Percentiles rank a stretch among this genome's conserved stretches.
These are phyloP conservation scores for Trichopus zeylanicus DNA, from an alignment of 116 monocot genomes.

Conservation along the genomic window DNA sequence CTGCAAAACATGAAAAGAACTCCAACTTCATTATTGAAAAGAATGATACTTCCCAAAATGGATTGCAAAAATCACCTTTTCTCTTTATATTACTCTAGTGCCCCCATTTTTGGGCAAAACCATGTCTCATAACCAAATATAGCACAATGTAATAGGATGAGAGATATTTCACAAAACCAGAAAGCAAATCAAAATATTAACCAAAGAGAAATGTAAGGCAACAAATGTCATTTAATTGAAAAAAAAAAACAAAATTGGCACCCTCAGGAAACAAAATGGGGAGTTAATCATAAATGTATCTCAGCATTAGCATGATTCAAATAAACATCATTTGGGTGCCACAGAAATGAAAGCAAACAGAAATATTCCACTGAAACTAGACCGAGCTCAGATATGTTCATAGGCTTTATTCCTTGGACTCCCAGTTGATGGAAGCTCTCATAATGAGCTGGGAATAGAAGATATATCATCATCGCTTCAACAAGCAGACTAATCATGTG, in stretches of 20 bases:
- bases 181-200: too few species aligned
- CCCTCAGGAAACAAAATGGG: not conserved
- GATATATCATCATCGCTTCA: constrained; percentile 1
- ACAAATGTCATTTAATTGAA: not conserved
- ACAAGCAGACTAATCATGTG: too few species aligned
- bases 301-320: constrained; percentile 12
- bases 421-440: constrained; percentile 1
- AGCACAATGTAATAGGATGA: too few species aligned
- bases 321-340: not conserved
- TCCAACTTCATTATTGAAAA: too few species aligned
- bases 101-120: too few species aligned
- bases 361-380: not conserved
- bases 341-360: too few species aligned
- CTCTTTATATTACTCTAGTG: too few species aligned
- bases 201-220: too few species aligned
- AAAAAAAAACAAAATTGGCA: not conserved
- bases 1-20: not conserved
- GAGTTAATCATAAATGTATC: not conserved
- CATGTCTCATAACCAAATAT: too few species aligned
- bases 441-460: constrained; percentile 5
- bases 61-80: too few species aligned
- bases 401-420: not conserved
- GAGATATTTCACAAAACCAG: too few species aligned
- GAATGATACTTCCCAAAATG: too few species aligned
- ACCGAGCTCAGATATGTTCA: constrained; percentile 2